Conservation (phyloP, 257 asterid genomes). For the Solanum lignicaule region DNA sequence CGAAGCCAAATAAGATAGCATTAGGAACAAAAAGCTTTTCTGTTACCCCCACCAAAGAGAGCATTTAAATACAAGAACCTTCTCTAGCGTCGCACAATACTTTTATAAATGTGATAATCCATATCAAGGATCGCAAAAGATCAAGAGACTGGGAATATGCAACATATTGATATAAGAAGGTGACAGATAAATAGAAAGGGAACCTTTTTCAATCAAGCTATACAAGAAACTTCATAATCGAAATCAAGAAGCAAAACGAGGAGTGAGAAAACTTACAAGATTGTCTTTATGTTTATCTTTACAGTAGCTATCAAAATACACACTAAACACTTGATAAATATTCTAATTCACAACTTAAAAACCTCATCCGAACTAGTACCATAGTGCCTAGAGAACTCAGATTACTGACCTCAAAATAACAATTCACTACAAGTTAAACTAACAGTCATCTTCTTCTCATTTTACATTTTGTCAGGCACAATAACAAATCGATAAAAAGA, state of each 20-base stretch:
- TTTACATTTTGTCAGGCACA: neutral
- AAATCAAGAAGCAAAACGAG: neutral
- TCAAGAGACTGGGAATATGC: neutral
- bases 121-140: neutral
- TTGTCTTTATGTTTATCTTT: neutral
- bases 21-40: neutral
- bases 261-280: neutral
- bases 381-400: neutral
- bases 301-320: neutral
- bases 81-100: neutral
- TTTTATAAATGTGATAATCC: neutral
- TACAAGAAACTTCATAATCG: neutral
- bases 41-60: neutral
- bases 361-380: neutral
- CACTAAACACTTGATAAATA: neutral
- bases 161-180: neutral
- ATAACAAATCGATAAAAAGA: neutral
- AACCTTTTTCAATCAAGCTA: neutral
- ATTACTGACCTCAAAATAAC: neutral
- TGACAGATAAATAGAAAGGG: neutral
- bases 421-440: neutral
- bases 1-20: neutral
- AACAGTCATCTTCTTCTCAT: neutral
- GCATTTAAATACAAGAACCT: neutral
- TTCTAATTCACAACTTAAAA: neutral